A percentile compares a stretch with the other conserved stretches of the same genome.
Conservation (phyloP, 2,329 filamentous ascomycete species). For the Venturia effusa region DNA sequence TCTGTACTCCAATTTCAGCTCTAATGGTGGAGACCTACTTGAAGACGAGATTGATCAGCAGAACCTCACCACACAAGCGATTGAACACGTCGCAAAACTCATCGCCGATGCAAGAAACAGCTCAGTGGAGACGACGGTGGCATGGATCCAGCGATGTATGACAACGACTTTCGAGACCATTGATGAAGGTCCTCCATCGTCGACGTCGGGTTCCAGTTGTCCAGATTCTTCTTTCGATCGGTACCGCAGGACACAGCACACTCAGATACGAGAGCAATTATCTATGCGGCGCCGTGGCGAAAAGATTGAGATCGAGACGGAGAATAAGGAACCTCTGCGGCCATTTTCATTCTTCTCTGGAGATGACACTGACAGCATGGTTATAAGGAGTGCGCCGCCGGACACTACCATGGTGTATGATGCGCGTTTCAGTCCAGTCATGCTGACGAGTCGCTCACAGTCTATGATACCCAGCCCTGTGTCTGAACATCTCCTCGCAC, state of each 20-base stretch:
- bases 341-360: constrained; percentile 11
- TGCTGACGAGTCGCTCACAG: background rate
- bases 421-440: background rate
- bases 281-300: constrained; percentile 1
- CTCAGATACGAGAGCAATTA: background rate
- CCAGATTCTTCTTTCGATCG: background rate
- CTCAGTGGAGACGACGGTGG: background rate
- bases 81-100: constrained; percentile 8
- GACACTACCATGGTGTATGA: background rate
- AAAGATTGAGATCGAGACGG: constrained; percentile 1
- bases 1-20: constrained; percentile 6
- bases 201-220: background rate
- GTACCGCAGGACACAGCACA: background rate
- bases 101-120: constrained; percentile 5
- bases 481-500: background rate
- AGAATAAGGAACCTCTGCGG: background rate
- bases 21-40: constrained; percentile 1
- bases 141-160: background rate
- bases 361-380: background rate
- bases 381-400: background rate
- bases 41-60: constrained; percentile 7
- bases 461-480: constrained; percentile 5
- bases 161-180: background rate
- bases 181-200: background rate
- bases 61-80: background rate